Conservation (phyloP, 331 rosid species). For the Acacia pycnantha region DNA sequence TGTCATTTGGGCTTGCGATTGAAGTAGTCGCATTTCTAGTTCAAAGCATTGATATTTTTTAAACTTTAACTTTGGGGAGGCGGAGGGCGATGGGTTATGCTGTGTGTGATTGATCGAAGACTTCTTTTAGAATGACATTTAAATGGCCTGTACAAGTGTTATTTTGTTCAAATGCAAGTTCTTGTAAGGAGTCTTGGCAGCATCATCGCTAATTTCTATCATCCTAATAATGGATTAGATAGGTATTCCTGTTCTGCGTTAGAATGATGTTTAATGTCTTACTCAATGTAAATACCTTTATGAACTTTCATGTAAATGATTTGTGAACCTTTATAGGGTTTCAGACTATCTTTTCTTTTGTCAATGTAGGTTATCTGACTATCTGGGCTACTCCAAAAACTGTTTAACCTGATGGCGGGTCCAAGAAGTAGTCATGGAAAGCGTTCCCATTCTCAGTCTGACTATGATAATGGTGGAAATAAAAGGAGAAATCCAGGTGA, state of each 20-base stretch:
- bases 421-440: conserved; percentile 69
- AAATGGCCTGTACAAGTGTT: neutral
- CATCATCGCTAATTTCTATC: neutral
- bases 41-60: neutral
- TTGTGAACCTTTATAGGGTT: neutral
- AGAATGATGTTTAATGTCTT: neutral
- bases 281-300: neutral
- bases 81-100: neutral
- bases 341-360: neutral
- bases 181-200: neutral
- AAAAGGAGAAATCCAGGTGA: conserved; percentile 74
- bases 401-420: conserved; percentile 53
- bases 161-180: neutral
- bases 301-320: neutral
- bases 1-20: neutral
- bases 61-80: neutral
- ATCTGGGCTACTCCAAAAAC: neutral
- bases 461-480: conserved; percentile 61
- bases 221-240: neutral
- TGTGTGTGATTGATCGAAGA: neutral
- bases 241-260: neutral
- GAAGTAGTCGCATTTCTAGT: neutral
- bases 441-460: conserved; percentile 69
- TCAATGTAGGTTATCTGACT: neutral
- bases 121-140: neutral